Evolutionary conservation across 805 yeast species (phyloP).

Genomic region (Yarrowia sp.): DNA sequence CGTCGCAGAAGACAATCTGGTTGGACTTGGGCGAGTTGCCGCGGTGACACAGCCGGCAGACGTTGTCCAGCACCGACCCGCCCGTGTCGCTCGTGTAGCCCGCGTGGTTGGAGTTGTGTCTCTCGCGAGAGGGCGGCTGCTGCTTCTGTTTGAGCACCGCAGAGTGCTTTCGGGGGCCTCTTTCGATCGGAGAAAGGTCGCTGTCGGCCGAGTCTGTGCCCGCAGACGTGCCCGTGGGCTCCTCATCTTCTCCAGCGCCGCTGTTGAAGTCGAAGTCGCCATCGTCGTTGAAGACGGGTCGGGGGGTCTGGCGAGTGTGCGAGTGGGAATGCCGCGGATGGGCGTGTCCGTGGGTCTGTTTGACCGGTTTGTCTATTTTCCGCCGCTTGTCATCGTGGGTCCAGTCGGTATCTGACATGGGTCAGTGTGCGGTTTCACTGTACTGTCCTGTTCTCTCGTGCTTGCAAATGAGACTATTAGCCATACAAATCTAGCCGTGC

Average conservation of each 20-base stretch:
- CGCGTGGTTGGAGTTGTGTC: slow-evolving; percentile 24
- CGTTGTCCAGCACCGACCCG: slow-evolving; percentile 29
- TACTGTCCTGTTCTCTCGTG: too few species aligned
- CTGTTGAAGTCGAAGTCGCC: slow-evolving; percentile 24
- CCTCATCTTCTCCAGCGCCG: slow-evolving; percentile 22
- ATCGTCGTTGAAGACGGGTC: slow-evolving; percentile 17
- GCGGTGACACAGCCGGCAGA: slow-evolving; percentile 43
- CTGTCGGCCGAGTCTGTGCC: slow-evolving; percentile 19
- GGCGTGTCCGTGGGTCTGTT: slow-evolving; percentile 26
- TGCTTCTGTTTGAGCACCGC: not conserved
- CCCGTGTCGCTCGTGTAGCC: slow-evolving; percentile 22
- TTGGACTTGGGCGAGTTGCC: slow-evolving; percentile 40
- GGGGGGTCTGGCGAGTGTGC: slow-evolving; percentile 16
- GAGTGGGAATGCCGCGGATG: slow-evolving; percentile 24
- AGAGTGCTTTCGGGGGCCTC: slow-evolving; percentile 3
- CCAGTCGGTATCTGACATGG: slow-evolving; percentile 25
- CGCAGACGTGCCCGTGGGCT: slow-evolving; percentile 15
- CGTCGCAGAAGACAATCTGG: slow-evolving; percentile 43
- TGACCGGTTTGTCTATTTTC: slow-evolving; percentile 4
- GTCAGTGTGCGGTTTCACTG: not conserved
- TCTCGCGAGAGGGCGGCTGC: not conserved
- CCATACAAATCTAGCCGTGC: not conserved
- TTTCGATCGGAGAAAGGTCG: slow-evolving; percentile 11
- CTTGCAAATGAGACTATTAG: too few species aligned
- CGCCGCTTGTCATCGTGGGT: slow-evolving; percentile 25